Evolutionary conservation across 306 rosid species (phyloP), one percentile per base, ranked within the genome.

Genomic region (Hippophae gyantsensis): DNA sequence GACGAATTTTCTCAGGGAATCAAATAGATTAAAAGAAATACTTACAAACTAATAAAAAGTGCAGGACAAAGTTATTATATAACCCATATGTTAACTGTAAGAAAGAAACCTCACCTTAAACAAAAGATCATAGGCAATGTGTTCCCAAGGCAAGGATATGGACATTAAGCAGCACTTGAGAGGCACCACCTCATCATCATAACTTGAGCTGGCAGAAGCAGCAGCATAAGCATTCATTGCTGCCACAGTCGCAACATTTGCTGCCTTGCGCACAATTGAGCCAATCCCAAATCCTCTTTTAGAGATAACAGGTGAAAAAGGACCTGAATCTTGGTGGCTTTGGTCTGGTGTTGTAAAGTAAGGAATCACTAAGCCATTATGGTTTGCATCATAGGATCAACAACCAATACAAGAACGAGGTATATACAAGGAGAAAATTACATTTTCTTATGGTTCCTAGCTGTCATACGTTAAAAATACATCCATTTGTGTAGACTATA

Each of bases 91-190:
- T 63, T 59, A 48, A 27, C 25, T 45, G 57, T 7, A 57, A 27
- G 54, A 44, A 4, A 60, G 62, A 43, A 45, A 52, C 43, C 86
- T 79, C 60, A 92, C 99, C 99, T 86, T 92, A 76, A 86, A 88
- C 69, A 92, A 79, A 78, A 92, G 94, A 82, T 92, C 97, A 60
- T 80, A 68, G 8, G 97, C 95, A 54, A 92, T 92, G 70, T 84
- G 69, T 66, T 92, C 99, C 99, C 99, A 92, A 43, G 99, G 95
- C 76, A 92, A 86, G 42, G 97, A 80, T 69, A 92, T 81, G 67
- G 99, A 88, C 95, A 92, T 92, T 58, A 92, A 77, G 80, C 95
- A 84, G 74, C 99, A 92, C 61, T 92, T 92, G 72, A 92, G 84
- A 72, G 99, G 97, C 63, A 88, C 72, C 81, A 86, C 58, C 73